phyloP scores from a whole-genome alignment of 257 asterid species.

The Solanum habrochaites region DNA sequence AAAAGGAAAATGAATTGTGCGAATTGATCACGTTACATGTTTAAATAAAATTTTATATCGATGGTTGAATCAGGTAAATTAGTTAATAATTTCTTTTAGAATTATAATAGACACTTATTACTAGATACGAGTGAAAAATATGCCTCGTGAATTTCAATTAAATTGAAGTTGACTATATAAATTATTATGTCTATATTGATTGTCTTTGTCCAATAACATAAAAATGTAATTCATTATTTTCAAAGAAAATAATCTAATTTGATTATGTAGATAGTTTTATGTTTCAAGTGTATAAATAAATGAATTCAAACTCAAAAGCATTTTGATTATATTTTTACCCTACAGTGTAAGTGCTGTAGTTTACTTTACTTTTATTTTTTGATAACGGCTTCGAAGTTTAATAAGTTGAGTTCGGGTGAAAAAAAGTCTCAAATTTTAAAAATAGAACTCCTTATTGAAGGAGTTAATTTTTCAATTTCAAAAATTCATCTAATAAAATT shows the following conservation, averaged over 20 bases:
- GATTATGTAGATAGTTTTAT: neutral
- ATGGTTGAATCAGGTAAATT: too few relatives aligned
- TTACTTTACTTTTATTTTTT: neutral
- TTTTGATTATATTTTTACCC: neutral
- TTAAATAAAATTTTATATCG: neutral
- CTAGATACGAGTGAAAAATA: too few relatives aligned
- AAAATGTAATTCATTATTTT: too few relatives aligned
- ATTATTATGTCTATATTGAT: too few relatives aligned
- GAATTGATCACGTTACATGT: neutral
- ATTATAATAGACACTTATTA: too few relatives aligned
- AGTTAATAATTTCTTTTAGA: too few relatives aligned
- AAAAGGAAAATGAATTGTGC: neutral
- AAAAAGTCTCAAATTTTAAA: neutral
- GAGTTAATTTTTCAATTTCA: too few relatives aligned
- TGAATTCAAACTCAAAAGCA: neutral
- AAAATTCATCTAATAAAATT: too few relatives aligned
- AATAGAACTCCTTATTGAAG: too few relatives aligned
- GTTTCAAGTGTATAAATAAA: neutral
- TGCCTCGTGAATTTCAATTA: too few relatives aligned
- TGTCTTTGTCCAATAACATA: too few relatives aligned
- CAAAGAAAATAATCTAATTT: neutral
- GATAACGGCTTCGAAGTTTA: neutral
- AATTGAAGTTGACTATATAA: too few relatives aligned
- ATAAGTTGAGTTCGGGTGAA: accelerated
- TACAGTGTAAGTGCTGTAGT: neutral